Evolutionary conservation across 2,329 filamentous ascomycete genomes (phyloP).

Genomic region (Podosphaera xanthii): DNA sequence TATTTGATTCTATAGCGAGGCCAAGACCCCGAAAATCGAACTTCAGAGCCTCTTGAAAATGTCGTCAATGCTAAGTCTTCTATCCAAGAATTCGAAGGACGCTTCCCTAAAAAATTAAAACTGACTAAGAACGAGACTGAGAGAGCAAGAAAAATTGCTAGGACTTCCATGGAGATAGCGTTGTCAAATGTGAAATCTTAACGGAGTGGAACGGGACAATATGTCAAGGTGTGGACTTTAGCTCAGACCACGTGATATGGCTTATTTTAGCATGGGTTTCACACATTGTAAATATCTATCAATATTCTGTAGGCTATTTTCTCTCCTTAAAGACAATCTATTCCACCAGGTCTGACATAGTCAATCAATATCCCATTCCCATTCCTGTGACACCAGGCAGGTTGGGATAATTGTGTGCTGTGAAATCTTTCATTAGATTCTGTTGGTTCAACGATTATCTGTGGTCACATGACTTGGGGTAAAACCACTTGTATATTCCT

Average conservation of each 20-base stretch:
- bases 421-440: too few relatives aligned
- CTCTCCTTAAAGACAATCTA: slow-evolving; percentile 1
- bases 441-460: too few relatives aligned
- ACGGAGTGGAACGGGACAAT: neutral
- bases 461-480: too few relatives aligned
- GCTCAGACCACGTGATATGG: too few relatives aligned
- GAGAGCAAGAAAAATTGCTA: neutral
- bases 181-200: neutral
- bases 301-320: neutral
- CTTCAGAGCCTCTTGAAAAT: neutral
- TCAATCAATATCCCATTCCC: neutral
- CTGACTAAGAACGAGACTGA: neutral
- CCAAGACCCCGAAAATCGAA: neutral
- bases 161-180: neutral
- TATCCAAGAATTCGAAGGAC: neutral
- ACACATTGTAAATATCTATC: too few relatives aligned
- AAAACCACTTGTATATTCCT: too few relatives aligned
- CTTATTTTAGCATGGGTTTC: too few relatives aligned
- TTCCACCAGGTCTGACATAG: neutral
- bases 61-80: neutral
- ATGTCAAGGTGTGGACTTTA: neutral
- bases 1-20: neutral
- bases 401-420: too few relatives aligned
- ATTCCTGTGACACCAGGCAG: too few relatives aligned
- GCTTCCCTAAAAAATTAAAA: neutral